Conservation (phyloP, 768 basidiomycete species). For the Rhizopogon vulgaris region DNA sequence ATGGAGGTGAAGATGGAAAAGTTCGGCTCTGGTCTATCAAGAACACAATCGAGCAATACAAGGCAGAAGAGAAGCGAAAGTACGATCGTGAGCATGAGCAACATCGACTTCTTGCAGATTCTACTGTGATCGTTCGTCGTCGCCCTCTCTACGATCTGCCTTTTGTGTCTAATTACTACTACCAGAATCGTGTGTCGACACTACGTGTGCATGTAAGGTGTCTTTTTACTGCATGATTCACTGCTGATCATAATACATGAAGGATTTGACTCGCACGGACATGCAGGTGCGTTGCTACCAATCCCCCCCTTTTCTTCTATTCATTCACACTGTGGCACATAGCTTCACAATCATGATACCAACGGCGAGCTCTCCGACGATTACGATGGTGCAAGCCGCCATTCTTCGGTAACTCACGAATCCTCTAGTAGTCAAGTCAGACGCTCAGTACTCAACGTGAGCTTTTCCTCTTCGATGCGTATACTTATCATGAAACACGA, state of each 20-base stretch:
- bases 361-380: not conserved
- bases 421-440: not conserved
- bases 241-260: too few relatives aligned
- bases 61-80: not conserved
- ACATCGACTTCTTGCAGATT: too few relatives aligned
- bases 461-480: not conserved
- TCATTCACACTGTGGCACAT: not conserved
- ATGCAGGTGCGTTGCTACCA: not conserved
- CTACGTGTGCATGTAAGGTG: too few relatives aligned
- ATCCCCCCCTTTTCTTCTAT: too few relatives aligned
- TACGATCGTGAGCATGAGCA: not conserved
- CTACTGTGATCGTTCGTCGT: too few relatives aligned
- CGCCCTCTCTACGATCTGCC: too few relatives aligned
- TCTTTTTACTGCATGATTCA: too few relatives aligned
- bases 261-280: not conserved
- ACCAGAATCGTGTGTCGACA: too few relatives aligned
- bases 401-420: not conserved
- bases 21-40: not conserved
- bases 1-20: slow-evolving; percentile 18
- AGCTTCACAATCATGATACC: not conserved
- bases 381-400: not conserved
- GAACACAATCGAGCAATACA: not conserved
- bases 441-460: not conserved
- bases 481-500: not conserved
- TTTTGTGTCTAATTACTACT: too few relatives aligned